Evolutionary conservation across 306 rosid species (phyloP).

Genomic region (Cucurbita moschata): DNA sequence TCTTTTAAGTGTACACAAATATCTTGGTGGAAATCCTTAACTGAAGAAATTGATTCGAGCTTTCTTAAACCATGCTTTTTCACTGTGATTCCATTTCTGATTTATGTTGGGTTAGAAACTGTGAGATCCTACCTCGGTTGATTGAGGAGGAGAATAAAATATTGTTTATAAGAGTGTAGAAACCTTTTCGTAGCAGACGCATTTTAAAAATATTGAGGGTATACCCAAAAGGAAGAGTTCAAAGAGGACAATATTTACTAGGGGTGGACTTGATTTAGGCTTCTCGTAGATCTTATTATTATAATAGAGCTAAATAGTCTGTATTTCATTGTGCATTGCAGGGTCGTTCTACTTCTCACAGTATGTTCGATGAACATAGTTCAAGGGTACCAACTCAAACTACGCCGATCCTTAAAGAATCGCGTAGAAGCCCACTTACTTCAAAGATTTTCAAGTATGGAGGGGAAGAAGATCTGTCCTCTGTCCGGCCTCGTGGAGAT

Average conservation of each 20-base stretch:
- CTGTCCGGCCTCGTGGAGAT: background rate
- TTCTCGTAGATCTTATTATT: background rate
- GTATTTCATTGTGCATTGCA: slow-evolving; percentile 8
- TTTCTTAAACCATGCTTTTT: background rate
- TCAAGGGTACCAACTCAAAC: slow-evolving; percentile 2
- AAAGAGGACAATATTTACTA: too few species aligned
- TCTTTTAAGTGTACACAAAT: slow-evolving; percentile 3
- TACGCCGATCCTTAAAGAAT: slow-evolving; percentile 3
- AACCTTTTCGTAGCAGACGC: too few species aligned
- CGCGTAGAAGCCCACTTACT: background rate
- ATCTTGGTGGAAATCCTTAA: background rate
- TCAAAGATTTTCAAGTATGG: background rate
- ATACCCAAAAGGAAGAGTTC: too few species aligned
- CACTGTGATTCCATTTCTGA: background rate
- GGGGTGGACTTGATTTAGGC: background rate
- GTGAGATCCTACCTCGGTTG: too few species aligned
- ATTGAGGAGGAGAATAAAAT: too few species aligned
- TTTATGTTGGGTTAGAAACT: background rate
- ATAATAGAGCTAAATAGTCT: background rate
- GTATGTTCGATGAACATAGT: background rate
- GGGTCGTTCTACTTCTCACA: slow-evolving; percentile 7
- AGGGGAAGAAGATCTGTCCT: background rate
- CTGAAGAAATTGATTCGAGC: background rate
- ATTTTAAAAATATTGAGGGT: too few species aligned
- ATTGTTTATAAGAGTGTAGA: too few species aligned